Conservation (phyloP, 1,139 yeast species). For the Debaryomycetaceae sp. region DNA sequence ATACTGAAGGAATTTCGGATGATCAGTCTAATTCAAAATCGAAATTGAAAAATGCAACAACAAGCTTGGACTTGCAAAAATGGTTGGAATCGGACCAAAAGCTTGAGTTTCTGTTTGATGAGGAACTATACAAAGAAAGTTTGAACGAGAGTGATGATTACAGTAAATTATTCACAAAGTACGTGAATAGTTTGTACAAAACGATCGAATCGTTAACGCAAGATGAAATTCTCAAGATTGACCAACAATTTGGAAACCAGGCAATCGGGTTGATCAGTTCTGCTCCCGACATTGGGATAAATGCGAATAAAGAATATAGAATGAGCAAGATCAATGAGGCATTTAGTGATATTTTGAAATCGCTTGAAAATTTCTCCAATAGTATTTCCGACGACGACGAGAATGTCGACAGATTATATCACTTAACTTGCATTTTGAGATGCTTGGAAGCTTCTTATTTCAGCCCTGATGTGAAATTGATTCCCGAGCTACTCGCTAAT, state of each 20-base stretch:
- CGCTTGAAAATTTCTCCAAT: conserved; percentile 17
- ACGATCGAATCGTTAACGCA: conserved; percentile 27
- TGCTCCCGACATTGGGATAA: conserved; percentile 12
- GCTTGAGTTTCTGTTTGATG: conserved; percentile 32
- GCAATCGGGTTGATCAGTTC: conserved; percentile 34
- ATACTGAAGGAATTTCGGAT: conserved; percentile 27
- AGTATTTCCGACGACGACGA: conserved; percentile 11
- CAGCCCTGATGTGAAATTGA: conserved; percentile 35
- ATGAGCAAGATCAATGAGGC: conserved; percentile 22
- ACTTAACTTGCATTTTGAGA: conserved; percentile 49
- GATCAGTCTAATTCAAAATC: conserved; percentile 5
- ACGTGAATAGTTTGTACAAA: conserved; percentile 33
- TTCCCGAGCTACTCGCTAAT: conserved; percentile 44
- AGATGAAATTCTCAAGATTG: conserved; percentile 15
- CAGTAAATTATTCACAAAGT: conserved; percentile 21
- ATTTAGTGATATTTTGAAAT: conserved; percentile 25
- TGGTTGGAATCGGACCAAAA: conserved; percentile 31
- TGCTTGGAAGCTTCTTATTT: conserved; percentile 57
- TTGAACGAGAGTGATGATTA: conserved; percentile 16
- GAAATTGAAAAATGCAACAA: conserved; percentile 8
- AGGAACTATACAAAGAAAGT: conserved; percentile 23
- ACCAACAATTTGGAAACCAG: conserved; percentile 21
- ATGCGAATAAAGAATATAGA: conserved; percentile 8
- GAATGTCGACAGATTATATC: conserved; percentile 21
- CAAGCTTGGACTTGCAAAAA: conserved; percentile 26